Evolutionary conservation across 2,329 filamentous ascomycete species (phyloP).

Genomic region (Aspergillus intermedius): DNA sequence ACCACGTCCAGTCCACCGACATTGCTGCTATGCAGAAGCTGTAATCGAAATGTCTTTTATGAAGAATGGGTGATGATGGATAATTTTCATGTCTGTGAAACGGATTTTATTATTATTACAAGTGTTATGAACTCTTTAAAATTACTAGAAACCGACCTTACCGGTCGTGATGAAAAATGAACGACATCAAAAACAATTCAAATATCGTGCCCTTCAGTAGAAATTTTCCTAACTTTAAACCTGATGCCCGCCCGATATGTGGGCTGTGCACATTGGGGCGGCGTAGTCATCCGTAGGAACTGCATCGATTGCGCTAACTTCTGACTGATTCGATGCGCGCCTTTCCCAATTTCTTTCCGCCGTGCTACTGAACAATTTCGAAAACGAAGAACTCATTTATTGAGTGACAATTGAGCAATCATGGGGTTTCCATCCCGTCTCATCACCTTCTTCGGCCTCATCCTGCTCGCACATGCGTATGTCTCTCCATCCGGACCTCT

Average conservation of each 20-base stretch:
- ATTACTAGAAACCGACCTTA: slow-evolving; percentile 23
- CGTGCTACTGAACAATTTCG: not conserved
- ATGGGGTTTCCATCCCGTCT: slow-evolving; percentile 69
- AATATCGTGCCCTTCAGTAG: not conserved
- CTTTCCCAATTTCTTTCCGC: not conserved
- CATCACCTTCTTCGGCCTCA: slow-evolving; percentile 65
- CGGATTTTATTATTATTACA: slow-evolving; percentile 18
- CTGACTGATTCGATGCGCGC: not conserved
- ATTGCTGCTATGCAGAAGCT: slow-evolving; percentile 88
- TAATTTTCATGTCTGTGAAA: slow-evolving; percentile 27
- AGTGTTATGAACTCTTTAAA: slow-evolving; percentile 28
- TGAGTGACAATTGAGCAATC: slow-evolving; percentile 3
- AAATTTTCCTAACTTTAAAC: not conserved
- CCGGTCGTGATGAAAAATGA: slow-evolving; percentile 22
- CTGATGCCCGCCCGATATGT: not conserved
- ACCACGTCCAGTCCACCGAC: slow-evolving; percentile 93
- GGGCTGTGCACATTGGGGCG: not conserved
- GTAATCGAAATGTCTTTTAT: slow-evolving; percentile 48
- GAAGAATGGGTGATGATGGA: slow-evolving; percentile 31
- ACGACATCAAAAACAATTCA: slow-evolving; percentile 7
- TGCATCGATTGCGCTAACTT: slow-evolving; percentile 2
- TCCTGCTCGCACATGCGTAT: slow-evolving; percentile 84
- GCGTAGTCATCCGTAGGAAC: not conserved
- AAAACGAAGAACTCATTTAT: not conserved
- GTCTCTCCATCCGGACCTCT: slow-evolving; percentile 23